Evolutionary conservation across 2,329 filamentous ascomycete genomes (phyloP).

Genomic region (Microcyclospora tardicrescens): DNA sequence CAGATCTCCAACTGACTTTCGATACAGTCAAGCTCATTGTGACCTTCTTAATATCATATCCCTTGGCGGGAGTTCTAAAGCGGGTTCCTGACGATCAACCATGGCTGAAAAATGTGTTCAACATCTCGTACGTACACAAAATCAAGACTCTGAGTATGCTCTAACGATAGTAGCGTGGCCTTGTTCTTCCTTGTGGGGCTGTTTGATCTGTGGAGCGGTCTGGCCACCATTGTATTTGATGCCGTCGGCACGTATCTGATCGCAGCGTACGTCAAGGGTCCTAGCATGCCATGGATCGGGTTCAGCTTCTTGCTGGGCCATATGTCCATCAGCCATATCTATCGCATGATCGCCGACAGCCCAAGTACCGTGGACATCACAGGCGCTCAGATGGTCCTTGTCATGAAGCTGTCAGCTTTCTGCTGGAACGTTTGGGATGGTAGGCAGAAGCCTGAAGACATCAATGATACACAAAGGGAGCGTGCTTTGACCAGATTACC

Average conservation of each 20-base stretch:
- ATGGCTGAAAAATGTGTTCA: slow-evolving; percentile 77
- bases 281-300: slow-evolving; percentile 94
- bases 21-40: slow-evolving; percentile 79
- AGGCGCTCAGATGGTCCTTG: slow-evolving; percentile 89
- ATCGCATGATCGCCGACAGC: slow-evolving; percentile 58
- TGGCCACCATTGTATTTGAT: slow-evolving; percentile 67
- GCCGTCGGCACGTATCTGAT: slow-evolving; percentile 71
- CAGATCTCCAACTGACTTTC: neutral
- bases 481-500: slow-evolving; percentile 66
- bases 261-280: slow-evolving; percentile 68
- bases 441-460: slow-evolving; percentile 58
- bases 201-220: slow-evolving; percentile 80
- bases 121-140: slow-evolving; percentile 47
- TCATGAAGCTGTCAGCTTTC: slow-evolving; percentile 95
- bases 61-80: slow-evolving; percentile 77
- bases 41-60: slow-evolving; percentile 84
- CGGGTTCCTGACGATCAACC: slow-evolving; percentile 76
- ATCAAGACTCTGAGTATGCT: neutral
- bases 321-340: slow-evolving; percentile 81
- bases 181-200: slow-evolving; percentile 88
- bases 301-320: slow-evolving; percentile 93
- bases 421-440: slow-evolving; percentile 98
- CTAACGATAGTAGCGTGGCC: slow-evolving; percentile 44
- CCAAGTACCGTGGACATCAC: slow-evolving; percentile 71
- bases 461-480: slow-evolving; percentile 80